Evolutionary conservation across 768 basidiomycete genomes (phyloP), one percentile per base, ranked within the genome.

Genomic region (Tulasnella calospora): DNA sequence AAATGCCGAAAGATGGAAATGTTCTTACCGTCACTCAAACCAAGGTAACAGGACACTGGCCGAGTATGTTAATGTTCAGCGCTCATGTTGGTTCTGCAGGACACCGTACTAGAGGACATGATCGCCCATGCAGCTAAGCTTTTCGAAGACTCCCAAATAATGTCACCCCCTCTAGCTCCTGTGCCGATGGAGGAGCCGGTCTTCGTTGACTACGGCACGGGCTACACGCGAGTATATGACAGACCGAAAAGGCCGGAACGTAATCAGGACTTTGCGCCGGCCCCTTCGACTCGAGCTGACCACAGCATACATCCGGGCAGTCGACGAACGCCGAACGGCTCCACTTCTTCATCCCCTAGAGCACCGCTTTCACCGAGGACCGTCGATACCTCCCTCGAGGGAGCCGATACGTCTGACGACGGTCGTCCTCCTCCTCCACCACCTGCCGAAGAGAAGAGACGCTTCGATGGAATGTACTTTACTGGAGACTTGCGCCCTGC

Each of bases 41-140:
- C 82, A 96, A 95, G 90, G 94, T 95, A 80, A 61, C 80, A 72
- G 57, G 19, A 17, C 78, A 76, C 27, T 21, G 5, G n/a, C 3
- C 77, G 38, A 23, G 40, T 55, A 46, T n/a, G 40, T 67, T 44
- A 19, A 30, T 30, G 70, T 27, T n/a, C 57, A 3, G 71, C 73
- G n/a, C 51, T 38, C 74, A 78, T 19, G 3, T 75, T 19, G 8
- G 12, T 71, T 41, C 69, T 57, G n/a, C 80, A 91, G 90, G 90
- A 91, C 79, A 87, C 88, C 0, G 84, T 96, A 21, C 92, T 96
- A 89, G 95, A 96, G 83, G 94, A 96, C 83, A 84, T 98, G 40
- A 95, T 98, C 81, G 88, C 86, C 33, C 87, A 93, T 83, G 88
- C 90, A 0, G 86, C 88, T 77, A 83, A 89, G 21, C 86, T 97